phyloP scores from a whole-genome alignment of 2,329 filamentous ascomycete species.

The Aureobasidium sp. region DNA sequence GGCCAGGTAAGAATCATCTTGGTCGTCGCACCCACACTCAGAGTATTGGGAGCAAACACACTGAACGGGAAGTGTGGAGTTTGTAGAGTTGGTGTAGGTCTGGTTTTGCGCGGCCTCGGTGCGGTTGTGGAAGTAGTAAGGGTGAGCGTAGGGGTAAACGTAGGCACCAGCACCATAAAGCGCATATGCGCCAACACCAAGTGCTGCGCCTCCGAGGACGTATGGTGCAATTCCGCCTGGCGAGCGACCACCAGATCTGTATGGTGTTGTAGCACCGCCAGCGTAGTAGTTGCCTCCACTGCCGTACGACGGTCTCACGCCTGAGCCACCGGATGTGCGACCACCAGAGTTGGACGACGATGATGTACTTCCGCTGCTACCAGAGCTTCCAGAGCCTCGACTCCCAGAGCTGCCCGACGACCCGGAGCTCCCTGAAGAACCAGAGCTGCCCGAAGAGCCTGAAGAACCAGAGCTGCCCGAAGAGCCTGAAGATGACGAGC shows the following conservation, averaged over 20 bases:
- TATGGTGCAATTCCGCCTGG: slow-evolving; percentile 48
- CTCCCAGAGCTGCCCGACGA: slow-evolving; percentile 15
- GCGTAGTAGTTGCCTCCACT: slow-evolving; percentile 59
- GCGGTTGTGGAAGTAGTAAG: slow-evolving; percentile 46
- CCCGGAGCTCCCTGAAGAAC: not conserved
- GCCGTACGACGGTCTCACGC: slow-evolving; percentile 51
- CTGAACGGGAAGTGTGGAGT: slow-evolving; percentile 53
- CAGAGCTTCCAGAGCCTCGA: slow-evolving; percentile 17
- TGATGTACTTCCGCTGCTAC: no score
- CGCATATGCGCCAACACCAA: slow-evolving; percentile 57
- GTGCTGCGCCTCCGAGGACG: slow-evolving; percentile 44
- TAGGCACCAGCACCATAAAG: slow-evolving; percentile 57
- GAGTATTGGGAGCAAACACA: slow-evolving; percentile 54
- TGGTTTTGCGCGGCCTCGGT: slow-evolving; percentile 33
- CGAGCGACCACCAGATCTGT: slow-evolving; percentile 46
- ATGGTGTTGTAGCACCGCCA: slow-evolving; percentile 58
- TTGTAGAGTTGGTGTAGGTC: slow-evolving; percentile 29
- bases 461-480: slow-evolving; percentile 6
- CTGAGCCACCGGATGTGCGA: slow-evolving; percentile 50
- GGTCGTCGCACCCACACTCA: slow-evolving; percentile 64
- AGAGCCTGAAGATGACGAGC: slow-evolving; percentile 12
- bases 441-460: not conserved
- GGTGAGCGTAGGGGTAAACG: slow-evolving; percentile 50
- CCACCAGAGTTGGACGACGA: no score
- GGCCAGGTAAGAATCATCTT: slow-evolving; percentile 51